phyloP scores from a whole-genome alignment of 345 rosid genomes.

The Draba incana region DNA sequence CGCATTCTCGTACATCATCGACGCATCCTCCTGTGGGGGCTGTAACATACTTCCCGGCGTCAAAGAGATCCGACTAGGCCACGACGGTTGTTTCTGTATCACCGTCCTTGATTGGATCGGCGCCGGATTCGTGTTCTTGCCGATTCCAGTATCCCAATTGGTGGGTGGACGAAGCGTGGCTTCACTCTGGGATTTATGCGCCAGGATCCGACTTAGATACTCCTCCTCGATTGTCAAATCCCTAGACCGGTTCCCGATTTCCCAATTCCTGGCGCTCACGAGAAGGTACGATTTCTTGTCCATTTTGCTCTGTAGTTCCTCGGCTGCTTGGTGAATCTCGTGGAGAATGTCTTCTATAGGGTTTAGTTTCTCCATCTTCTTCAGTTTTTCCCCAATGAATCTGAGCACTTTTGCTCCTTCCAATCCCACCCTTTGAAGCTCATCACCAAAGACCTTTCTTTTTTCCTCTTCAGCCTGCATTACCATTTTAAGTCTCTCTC shows the following conservation, averaged over 20 bases:
- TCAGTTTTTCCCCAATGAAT: slow-evolving; percentile 68
- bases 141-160: slow-evolving; percentile 28
- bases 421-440: slow-evolving; percentile 64
- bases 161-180: slow-evolving; percentile 32
- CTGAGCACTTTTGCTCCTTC: slow-evolving; percentile 77
- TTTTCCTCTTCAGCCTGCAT: slow-evolving; percentile 67
- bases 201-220: slow-evolving; percentile 43
- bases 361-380: slow-evolving; percentile 76
- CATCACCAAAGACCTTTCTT: slow-evolving; percentile 56
- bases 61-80: slow-evolving; percentile 47
- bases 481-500: slow-evolving; percentile 4
- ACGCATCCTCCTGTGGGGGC: slow-evolving; percentile 32
- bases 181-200: slow-evolving; percentile 54
- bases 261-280: slow-evolving; percentile 53
- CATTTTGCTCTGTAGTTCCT: slow-evolving; percentile 66
- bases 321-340: slow-evolving; percentile 77
- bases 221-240: slow-evolving; percentile 39
- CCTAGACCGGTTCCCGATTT: slow-evolving; percentile 35
- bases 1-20: slow-evolving; percentile 67
- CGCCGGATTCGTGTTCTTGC: background rate
- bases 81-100: slow-evolving; percentile 55
- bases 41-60: slow-evolving; percentile 33
- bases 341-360: slow-evolving; percentile 53
- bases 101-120: slow-evolving; percentile 11
- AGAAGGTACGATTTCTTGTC: slow-evolving; percentile 58